Percentiles rank a stretch among this genome's conserved stretches.
Evolutionary conservation across 192 early-diverging fungal species (phyloP).

Genomic region (Coemansia sp.): DNA sequence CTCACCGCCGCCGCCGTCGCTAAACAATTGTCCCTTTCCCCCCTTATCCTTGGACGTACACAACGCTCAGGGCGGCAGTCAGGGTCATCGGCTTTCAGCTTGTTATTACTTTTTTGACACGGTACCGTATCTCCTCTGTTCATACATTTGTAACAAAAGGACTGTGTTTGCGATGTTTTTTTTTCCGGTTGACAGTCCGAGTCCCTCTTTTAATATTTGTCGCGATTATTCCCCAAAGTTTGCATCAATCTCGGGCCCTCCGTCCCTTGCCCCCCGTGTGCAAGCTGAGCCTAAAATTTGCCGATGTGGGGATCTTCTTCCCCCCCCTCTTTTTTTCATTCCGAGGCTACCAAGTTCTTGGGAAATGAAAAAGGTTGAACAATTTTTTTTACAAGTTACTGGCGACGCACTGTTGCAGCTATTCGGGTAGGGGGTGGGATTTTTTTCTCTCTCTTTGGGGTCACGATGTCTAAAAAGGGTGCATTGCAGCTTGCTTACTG

Average conservation of each 20-base stretch:
- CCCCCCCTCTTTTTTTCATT: neutral
- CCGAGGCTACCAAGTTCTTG: neutral
- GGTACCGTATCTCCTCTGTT: slow-evolving; percentile 7
- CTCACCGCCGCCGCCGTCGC: slow-evolving; percentile 5
- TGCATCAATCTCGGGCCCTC: slow-evolving; percentile 11
- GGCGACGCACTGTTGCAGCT: slow-evolving; percentile 9
- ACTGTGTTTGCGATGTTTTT: neutral
- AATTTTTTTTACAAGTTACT: neutral
- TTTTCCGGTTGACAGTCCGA: neutral
- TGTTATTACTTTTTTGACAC: slow-evolving; percentile 6
- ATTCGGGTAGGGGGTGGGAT: neutral
- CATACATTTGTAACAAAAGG: neutral
- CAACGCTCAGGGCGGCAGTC: slow-evolving; percentile 6
- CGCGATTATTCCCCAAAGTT: slow-evolving; percentile 13
- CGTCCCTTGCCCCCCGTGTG: neutral
- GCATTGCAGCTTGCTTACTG: slow-evolving; percentile 6
- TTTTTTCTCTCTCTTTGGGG: neutral
- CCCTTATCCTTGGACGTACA: slow-evolving; percentile 1
- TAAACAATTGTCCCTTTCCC: neutral
- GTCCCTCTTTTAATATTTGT: slow-evolving; percentile 6
- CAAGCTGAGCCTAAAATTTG: slow-evolving; percentile 6
- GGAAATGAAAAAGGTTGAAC: neutral
- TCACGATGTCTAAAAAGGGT: neutral
- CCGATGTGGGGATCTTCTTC: neutral
- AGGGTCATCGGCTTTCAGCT: neutral